Evolutionary conservation across 495 filamentous ascomycete genomes (phyloP).

Genomic region (Xylaria venustula): DNA sequence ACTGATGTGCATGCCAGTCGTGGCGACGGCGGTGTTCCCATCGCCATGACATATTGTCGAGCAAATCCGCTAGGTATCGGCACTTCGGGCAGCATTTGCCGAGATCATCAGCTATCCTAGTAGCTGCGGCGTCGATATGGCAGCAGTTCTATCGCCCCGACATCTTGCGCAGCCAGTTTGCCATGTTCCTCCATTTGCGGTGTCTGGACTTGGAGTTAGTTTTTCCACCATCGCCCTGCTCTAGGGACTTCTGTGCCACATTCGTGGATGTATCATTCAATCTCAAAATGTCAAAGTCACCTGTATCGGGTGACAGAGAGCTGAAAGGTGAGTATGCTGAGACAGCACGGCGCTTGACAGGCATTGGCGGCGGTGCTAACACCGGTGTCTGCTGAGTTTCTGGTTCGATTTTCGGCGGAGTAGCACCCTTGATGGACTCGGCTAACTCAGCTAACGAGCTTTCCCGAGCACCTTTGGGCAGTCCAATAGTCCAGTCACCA

Average conservation of each 20-base stretch:
- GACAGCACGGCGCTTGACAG: constrained; percentile 15
- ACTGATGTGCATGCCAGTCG: neutral
- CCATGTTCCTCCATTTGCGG: constrained; percentile 29
- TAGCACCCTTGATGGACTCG: constrained; percentile 4
- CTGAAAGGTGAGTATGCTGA: constrained; percentile 22
- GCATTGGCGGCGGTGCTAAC: constrained; percentile 15
- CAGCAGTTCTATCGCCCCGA: constrained; percentile 30
- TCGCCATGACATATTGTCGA: neutral
- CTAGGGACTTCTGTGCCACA: neutral
- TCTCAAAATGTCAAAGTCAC: constrained; percentile 3
- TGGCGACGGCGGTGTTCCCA: neutral
- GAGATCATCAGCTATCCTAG: neutral
- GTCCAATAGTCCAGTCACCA: constrained; percentile 26
- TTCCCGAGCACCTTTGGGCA: constrained; percentile 15
- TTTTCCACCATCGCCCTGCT: constrained; percentile 5
- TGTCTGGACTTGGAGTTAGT: constrained; percentile 19
- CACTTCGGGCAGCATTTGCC: neutral
- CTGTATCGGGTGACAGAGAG: constrained; percentile 8
- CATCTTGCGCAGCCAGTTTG: constrained; percentile 32
- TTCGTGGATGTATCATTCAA: constrained; percentile 9
- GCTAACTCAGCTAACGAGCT: constrained; percentile 19
- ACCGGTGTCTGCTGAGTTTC: constrained; percentile 5
- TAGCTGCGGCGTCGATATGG: neutral
- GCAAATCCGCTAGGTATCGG: neutral
- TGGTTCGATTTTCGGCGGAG: neutral